Evolutionary conservation across 2,329 filamentous ascomycete genomes (phyloP).

Genomic region (Sporothrix pseudoabietina): DNA sequence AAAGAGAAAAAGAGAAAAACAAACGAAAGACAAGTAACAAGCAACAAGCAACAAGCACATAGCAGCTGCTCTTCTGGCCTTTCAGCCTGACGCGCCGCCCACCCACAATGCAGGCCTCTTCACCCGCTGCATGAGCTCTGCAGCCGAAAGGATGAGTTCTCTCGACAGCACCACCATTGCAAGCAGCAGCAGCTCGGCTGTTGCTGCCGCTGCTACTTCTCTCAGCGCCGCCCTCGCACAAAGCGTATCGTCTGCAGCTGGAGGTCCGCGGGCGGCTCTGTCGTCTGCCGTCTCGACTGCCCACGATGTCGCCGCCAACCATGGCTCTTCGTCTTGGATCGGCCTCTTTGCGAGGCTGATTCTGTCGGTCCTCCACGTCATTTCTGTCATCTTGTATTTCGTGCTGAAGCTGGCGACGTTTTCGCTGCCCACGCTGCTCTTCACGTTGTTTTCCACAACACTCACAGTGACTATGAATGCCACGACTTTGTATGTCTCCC

Average conservation of each 20-base stretch:
- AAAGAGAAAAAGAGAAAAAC: neutral
- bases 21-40: neutral
- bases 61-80: neutral
- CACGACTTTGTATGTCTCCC: slow-evolving; percentile 74
- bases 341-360: slow-evolving; percentile 59
- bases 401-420: slow-evolving; percentile 82
- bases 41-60: neutral
- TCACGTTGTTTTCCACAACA: slow-evolving; percentile 86
- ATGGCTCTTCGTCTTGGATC: slow-evolving; percentile 57
- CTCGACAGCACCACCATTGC: slow-evolving; percentile 5
- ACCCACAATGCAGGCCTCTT: slow-evolving; percentile 28
- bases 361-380: slow-evolving; percentile 57
- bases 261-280: slow-evolving; percentile 38
- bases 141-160: slow-evolving; percentile 33
- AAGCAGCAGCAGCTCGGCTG: slow-evolving; percentile 26
- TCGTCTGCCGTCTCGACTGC: slow-evolving; percentile 47
- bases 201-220: slow-evolving; percentile 30
- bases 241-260: slow-evolving; percentile 29
- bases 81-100: slow-evolving; percentile 6
- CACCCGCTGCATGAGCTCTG: slow-evolving; percentile 31
- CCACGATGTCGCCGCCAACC: slow-evolving; percentile 43
- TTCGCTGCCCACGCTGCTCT: slow-evolving; percentile 84
- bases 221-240: slow-evolving; percentile 39
- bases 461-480: slow-evolving; percentile 98
- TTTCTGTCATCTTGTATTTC: slow-evolving; percentile 71